A percentile compares a stretch with the other conserved stretches of the same genome.
phyloP scores from a whole-genome alignment of 1,284 basidiomycete genomes.

The Golubevia pallescens region DNA sequence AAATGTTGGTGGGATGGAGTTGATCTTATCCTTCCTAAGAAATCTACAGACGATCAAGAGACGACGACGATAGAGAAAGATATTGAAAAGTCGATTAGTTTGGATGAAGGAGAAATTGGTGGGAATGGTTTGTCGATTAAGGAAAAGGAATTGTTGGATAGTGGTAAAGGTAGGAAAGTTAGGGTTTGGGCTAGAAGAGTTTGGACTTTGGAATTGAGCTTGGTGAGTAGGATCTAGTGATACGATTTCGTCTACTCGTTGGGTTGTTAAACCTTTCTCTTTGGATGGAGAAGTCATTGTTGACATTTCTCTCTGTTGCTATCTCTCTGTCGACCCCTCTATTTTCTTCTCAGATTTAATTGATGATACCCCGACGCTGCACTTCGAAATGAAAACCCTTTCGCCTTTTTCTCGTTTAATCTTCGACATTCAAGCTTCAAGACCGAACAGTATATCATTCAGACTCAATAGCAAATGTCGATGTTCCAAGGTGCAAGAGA shows the following conservation, averaged over 20 bases:
- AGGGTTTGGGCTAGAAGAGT: slow-evolving; percentile 90
- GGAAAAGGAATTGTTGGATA: slow-evolving; percentile 45
- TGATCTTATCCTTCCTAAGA: slow-evolving; percentile 65
- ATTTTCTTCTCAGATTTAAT: too few species aligned
- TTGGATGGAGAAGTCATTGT: not conserved
- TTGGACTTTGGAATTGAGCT: slow-evolving; percentile 96
- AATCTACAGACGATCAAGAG: slow-evolving; percentile 8
- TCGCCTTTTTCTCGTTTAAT: too few species aligned
- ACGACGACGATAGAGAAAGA: slow-evolving; percentile 7
- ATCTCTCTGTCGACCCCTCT: too few species aligned
- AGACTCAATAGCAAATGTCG: too few species aligned
- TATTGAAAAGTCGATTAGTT: slow-evolving; percentile 8
- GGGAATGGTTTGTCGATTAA: slow-evolving; percentile 31
- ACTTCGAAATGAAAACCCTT: not conserved
- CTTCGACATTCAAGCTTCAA: too few species aligned
- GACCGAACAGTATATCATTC: too few species aligned
- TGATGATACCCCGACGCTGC: too few species aligned
- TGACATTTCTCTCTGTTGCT: too few species aligned
- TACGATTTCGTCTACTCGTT: not conserved
- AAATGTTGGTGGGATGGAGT: slow-evolving; percentile 99
- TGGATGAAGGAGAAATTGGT: not conserved
- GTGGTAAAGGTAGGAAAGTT: slow-evolving; percentile 46
- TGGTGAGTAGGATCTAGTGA: too few species aligned
- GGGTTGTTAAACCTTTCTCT: not conserved
- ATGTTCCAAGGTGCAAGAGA: too few species aligned